phyloP scores from a whole-genome alignment of 768 basidiomycete genomes.

The Holtermannia corniformis region DNA sequence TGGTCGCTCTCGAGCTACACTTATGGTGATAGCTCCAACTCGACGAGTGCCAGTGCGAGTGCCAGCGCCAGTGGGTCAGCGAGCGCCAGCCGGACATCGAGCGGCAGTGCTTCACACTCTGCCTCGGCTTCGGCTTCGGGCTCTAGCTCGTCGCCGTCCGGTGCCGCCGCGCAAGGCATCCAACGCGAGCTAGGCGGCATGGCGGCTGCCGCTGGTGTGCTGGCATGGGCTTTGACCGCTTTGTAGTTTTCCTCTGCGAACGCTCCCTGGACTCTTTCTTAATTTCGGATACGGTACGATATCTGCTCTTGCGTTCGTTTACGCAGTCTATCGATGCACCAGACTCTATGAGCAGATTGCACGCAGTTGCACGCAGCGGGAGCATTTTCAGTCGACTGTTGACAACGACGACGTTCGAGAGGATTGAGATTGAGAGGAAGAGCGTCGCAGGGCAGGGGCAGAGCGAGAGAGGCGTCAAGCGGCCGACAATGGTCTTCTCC shows the following conservation, averaged over 20 bases:
- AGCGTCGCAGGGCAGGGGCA: no score
- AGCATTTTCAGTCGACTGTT: no score
- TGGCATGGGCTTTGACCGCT: background rate
- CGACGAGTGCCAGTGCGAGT: background rate
- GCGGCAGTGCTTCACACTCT: background rate
- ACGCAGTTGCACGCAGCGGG: no score
- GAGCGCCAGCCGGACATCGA: background rate
- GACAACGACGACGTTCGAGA: no score
- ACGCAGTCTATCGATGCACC: no score
- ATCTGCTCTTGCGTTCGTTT: no score
- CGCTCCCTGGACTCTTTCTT: background rate
- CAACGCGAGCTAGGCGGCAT: background rate
- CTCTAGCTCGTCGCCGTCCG: background rate
- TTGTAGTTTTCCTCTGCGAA: background rate
- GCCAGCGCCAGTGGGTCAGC: conserved; percentile 1
- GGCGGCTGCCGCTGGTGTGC: background rate
- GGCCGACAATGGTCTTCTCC: background rate
- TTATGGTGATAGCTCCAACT: conserved; percentile 14
- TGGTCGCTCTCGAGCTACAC: conserved; percentile 41
- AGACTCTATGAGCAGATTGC: no score
- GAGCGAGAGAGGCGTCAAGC: no score
- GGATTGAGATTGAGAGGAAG: no score
- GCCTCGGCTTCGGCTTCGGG: background rate
- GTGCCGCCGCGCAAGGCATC: background rate
- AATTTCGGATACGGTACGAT: background rate